Evolutionary conservation across 192 early-diverging fungal species (phyloP).

Genomic region (Backusella tarrabulga): DNA sequence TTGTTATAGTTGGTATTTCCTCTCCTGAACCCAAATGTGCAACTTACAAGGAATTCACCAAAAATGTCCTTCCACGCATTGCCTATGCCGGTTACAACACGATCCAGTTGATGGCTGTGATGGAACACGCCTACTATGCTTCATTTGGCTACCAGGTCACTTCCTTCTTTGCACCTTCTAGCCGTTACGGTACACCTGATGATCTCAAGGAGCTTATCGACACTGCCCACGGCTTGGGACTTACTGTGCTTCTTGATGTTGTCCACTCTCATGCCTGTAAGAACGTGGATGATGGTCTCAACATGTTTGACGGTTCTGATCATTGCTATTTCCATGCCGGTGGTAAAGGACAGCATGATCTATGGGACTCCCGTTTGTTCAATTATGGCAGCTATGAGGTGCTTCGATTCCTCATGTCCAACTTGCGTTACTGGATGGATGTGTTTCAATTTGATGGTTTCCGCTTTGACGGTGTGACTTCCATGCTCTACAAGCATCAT

Average conservation of each 20-base stretch:
- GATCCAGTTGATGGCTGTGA: slow-evolving; percentile 89
- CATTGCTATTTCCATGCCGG: slow-evolving; percentile 97
- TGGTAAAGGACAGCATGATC: slow-evolving; percentile 77
- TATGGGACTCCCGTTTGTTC: slow-evolving; percentile 94
- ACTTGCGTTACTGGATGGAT: slow-evolving; percentile 91
- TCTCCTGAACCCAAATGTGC: slow-evolving; percentile 78
- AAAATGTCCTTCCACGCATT: slow-evolving; percentile 84
- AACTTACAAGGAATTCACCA: slow-evolving; percentile 90
- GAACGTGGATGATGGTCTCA: slow-evolving; percentile 92
- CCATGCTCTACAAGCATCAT: slow-evolving; percentile 95
- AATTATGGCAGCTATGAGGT: slow-evolving; percentile 94
- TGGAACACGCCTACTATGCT: slow-evolving; percentile 99
- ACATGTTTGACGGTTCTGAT: slow-evolving; percentile 94
- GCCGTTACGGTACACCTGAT: slow-evolving; percentile 92
- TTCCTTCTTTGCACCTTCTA: slow-evolving; percentile 92
- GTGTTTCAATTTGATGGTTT: slow-evolving; percentile 94
- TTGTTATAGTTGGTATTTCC: slow-evolving; percentile 80
- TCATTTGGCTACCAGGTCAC: slow-evolving; percentile 99
- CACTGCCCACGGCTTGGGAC: slow-evolving; percentile 85
- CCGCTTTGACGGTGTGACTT: slow-evolving; percentile 97
- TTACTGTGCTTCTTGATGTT: slow-evolving; percentile 88
- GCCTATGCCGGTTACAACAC: slow-evolving; percentile 79
- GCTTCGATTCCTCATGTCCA: slow-evolving; percentile 91
- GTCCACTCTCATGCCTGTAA: slow-evolving; percentile 97
- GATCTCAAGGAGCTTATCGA: slow-evolving; percentile 91